Evolutionary conservation across 2,329 filamentous ascomycete species (phyloP).

Genomic region (Talaromyces rugulosus): DNA sequence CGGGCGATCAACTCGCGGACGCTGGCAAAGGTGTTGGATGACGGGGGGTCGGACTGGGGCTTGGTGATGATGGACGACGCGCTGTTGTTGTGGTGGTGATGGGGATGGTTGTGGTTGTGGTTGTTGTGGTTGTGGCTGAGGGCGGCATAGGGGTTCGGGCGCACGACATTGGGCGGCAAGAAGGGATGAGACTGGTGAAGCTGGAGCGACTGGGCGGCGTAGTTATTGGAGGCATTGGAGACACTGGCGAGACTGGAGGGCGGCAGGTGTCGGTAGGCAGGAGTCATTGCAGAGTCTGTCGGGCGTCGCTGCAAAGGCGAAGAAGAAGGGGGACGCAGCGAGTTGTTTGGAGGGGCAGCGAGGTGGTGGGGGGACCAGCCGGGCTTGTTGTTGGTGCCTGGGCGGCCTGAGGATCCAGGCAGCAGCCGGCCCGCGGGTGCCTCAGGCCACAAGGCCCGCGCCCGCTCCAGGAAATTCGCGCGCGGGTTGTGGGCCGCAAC

Average conservation of each 20-base stretch:
- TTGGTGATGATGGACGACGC: not conserved
- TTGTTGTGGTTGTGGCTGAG: not conserved
- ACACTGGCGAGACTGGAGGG: slow-evolving; percentile 3
- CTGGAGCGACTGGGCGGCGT: slow-evolving; percentile 2
- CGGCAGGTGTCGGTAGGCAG: slow-evolving; percentile 38
- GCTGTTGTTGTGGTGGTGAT: not conserved
- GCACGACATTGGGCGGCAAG: slow-evolving; percentile 11
- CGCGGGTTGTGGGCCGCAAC: slow-evolving; percentile 45
- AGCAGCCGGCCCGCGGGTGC: slow-evolving; percentile 16
- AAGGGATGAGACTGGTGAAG: not conserved
- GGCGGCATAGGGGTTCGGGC: slow-evolving; percentile 17
- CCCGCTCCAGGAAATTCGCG: slow-evolving; percentile 48
- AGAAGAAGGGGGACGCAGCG: slow-evolving; percentile 16
- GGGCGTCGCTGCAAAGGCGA: slow-evolving; percentile 18
- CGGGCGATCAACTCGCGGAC: slow-evolving; percentile 39
- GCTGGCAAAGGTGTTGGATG: slow-evolving; percentile 36
- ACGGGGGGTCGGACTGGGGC: slow-evolving; percentile 17
- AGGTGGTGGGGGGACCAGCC: slow-evolving; percentile 22
- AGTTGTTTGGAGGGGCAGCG: slow-evolving; percentile 17
- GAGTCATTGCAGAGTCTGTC: slow-evolving; percentile 39
- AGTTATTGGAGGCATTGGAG: slow-evolving; percentile 2
- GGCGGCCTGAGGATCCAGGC: slow-evolving; percentile 13
- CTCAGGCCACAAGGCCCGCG: slow-evolving; percentile 27
- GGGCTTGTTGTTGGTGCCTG: slow-evolving; percentile 4
- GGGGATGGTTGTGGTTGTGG: slow-evolving; percentile 1